phyloP scores from a whole-genome alignment of 495 filamentous ascomycete species.

The Pseudevernia furfuracea region DNA sequence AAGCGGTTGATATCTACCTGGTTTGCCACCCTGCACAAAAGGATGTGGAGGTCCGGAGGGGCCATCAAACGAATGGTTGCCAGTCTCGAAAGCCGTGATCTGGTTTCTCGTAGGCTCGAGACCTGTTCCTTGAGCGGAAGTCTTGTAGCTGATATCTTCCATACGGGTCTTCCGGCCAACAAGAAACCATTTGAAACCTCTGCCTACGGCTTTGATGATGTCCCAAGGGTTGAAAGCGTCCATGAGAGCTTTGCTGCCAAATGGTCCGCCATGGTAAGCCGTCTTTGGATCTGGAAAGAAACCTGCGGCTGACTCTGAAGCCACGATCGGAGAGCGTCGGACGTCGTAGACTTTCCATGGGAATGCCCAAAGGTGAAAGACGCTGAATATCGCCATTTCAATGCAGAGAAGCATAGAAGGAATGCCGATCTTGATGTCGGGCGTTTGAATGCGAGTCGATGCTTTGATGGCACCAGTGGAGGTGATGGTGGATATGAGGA shows the following conservation, averaged over 20 bases:
- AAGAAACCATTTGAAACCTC: constrained; percentile 74
- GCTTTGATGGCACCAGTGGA: constrained; percentile 55
- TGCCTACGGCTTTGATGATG: constrained; percentile 66
- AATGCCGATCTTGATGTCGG: constrained; percentile 75
- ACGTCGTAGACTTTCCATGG: constrained; percentile 59
- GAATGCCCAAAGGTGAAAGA: constrained; percentile 80
- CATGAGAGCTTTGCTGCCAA: constrained; percentile 54
- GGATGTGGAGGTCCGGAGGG: neutral
- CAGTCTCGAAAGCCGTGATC: constrained; percentile 20
- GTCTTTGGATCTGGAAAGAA: constrained; percentile 43
- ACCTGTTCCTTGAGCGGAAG: constrained; percentile 13
- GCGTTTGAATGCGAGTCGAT: constrained; percentile 52
- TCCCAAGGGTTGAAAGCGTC: constrained; percentile 83
- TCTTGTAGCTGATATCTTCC: constrained; percentile 45
- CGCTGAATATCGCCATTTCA: constrained; percentile 78
- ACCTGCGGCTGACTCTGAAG: constrained; percentile 40
- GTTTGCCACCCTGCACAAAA: constrained; percentile 10
- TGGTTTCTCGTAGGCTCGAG: constrained; percentile 22
- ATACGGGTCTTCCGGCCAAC: constrained; percentile 56
- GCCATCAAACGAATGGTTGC: constrained; percentile 13
- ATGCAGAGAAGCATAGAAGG: constrained; percentile 72
- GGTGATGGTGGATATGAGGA: constrained; percentile 61
- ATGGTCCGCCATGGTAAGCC: constrained; percentile 53
- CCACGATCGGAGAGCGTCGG: constrained; percentile 27
- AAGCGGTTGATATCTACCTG: constrained; percentile 15